Conservation (phyloP, 495 filamentous ascomycete species). For the Clohesyomyces aquaticus region DNA sequence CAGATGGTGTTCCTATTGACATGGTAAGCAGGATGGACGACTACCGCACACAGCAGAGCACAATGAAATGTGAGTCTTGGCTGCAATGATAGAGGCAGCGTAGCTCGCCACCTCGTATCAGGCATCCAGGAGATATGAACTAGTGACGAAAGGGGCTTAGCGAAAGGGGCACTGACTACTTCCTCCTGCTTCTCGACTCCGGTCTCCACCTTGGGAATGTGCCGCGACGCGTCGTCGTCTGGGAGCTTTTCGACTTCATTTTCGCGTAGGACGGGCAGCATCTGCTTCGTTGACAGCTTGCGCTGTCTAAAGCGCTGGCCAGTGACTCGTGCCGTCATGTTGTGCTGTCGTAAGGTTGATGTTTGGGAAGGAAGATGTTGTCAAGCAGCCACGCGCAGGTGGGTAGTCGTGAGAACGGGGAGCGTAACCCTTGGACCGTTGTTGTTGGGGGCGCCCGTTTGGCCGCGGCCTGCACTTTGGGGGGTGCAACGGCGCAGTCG, state of each 20-base stretch:
- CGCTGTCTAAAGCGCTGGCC: slow-evolving; percentile 65
- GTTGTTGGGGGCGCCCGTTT: neutral
- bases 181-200: slow-evolving; percentile 97
- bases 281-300: slow-evolving; percentile 88
- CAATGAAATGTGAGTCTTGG: too few species aligned
- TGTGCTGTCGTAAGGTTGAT: slow-evolving; percentile 1
- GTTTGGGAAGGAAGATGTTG: slow-evolving; percentile 3
- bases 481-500: slow-evolving; percentile 9
- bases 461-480: neutral
- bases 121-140: neutral
- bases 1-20: slow-evolving; percentile 92
- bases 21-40: slow-evolving; percentile 8
- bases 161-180: slow-evolving; percentile 71
- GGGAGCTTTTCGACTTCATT: slow-evolving; percentile 75
- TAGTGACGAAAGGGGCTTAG: slow-evolving; percentile 45
- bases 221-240: slow-evolving; percentile 68
- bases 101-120: neutral
- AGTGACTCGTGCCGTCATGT: slow-evolving; percentile 42
- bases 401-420: slow-evolving; percentile 20
- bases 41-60: too few species aligned
- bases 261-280: slow-evolving; percentile 82
- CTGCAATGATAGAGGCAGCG: neutral
- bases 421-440: slow-evolving; percentile 1
- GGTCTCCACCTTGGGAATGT: slow-evolving; percentile 83
- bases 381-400: neutral